Evolutionary conservation across 176 grass and related monocot genomes (phyloP).

Genomic region (Hyparrhenia diplandra): DNA sequence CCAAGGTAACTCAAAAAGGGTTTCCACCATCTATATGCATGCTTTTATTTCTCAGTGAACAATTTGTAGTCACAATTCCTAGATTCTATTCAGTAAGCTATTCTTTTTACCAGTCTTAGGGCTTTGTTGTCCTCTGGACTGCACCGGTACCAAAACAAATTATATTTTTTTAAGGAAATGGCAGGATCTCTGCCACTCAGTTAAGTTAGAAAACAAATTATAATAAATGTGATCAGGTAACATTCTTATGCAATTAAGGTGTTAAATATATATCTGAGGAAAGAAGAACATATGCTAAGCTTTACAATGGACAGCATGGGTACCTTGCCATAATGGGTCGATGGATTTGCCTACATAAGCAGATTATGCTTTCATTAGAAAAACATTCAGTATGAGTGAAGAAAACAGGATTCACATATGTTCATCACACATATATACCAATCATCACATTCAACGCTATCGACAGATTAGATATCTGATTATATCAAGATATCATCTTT

Average conservation of each 20-base stretch:
- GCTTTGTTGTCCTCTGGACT: background rate
- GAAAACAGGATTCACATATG: background rate
- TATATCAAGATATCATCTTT: background rate
- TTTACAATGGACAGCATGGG: background rate
- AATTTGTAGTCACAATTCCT: background rate
- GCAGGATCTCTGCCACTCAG: no score
- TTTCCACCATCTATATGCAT: background rate
- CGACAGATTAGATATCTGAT: background rate
- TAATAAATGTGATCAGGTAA: background rate
- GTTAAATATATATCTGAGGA: background rate
- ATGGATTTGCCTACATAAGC: slow-evolving; percentile 40
- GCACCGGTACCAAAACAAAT: background rate
- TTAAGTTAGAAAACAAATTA: background rate
- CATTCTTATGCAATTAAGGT: background rate
- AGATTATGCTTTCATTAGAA: slow-evolving; percentile 24
- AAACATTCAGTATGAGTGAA: background rate
- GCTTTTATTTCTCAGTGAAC: background rate
- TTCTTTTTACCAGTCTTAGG: background rate
- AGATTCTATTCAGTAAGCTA: background rate
- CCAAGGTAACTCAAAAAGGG: background rate
- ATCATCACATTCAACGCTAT: background rate
- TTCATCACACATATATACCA: background rate
- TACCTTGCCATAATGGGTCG: slow-evolving; percentile 45
- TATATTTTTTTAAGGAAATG: no score
- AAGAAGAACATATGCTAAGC: background rate